phyloP scores from a whole-genome alignment of 306 rosid species.

The Psophocarpus tetragonolobus region DNA sequence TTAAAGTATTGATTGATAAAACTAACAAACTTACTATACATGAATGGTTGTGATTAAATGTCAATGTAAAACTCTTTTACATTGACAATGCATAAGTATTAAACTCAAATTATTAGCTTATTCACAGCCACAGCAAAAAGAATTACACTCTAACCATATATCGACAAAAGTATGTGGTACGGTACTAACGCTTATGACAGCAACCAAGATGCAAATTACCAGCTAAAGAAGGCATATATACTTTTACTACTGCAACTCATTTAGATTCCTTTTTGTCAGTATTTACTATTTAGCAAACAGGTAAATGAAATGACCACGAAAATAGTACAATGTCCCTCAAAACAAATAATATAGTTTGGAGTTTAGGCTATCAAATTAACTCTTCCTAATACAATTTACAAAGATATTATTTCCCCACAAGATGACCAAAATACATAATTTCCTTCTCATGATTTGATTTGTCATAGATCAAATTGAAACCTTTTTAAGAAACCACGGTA shows the following conservation, averaged over 20 bases:
- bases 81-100: too few species aligned
- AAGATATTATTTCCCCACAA: constrained; percentile 2
- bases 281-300: constrained; percentile 11
- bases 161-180: background rate
- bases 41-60: too few species aligned
- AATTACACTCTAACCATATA: background rate
- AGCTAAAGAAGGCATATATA: constrained; percentile 6
- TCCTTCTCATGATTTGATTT: background rate
- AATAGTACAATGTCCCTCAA: constrained; percentile 3
- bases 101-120: too few species aligned
- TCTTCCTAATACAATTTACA: background rate
- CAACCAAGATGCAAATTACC: constrained; percentile 4
- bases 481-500: background rate
- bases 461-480: background rate
- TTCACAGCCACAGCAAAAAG: background rate
- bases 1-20: too few species aligned
- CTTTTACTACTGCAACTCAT: background rate
- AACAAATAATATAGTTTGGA: constrained; percentile 6
- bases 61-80: too few species aligned
- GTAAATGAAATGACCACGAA: constrained; percentile 4
- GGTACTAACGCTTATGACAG: background rate
- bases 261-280: constrained; percentile 11
- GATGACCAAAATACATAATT: constrained; percentile 8
- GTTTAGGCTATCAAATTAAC: constrained; percentile 13
- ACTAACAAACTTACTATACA: too few species aligned